Conservation (phyloP, 768 basidiomycete species). For the Lentinula sp. region DNA sequence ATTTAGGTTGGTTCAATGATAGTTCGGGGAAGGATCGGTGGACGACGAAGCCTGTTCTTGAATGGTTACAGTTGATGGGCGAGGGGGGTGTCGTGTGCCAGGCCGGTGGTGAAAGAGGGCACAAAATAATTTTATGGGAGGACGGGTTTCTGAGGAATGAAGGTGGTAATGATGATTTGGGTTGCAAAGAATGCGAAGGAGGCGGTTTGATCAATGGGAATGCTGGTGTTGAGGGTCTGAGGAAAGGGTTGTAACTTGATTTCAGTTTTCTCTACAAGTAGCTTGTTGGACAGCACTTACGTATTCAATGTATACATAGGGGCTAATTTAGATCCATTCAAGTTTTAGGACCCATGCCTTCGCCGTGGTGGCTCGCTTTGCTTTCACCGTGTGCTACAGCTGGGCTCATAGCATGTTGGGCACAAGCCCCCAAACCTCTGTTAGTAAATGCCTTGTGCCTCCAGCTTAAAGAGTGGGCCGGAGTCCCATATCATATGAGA, state of each 20-base stretch:
- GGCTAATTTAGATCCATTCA: no score
- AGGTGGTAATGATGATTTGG: not conserved
- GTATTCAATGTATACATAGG: no score
- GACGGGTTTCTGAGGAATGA: slow-evolving; percentile 4
- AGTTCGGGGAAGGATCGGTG: slow-evolving; percentile 32
- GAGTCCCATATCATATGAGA: no score
- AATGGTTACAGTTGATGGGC: slow-evolving; percentile 18
- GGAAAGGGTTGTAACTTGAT: not conserved
- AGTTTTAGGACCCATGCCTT: no score
- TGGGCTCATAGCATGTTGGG: no score
- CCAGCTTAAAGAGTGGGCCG: no score
- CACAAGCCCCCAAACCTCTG: no score
- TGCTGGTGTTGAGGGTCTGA: slow-evolving; percentile 3
- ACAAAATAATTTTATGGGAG: not conserved
- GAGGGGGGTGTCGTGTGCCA: not conserved
- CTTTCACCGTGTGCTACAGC: no score
- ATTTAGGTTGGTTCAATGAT: slow-evolving; percentile 79
- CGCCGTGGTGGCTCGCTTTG: no score
- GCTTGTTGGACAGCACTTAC: no score
- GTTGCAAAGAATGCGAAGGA: slow-evolving; percentile 2
- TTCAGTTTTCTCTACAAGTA: no score
- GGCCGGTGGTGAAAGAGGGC: slow-evolving; percentile 2
- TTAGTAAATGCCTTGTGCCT: no score
- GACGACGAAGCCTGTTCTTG: slow-evolving; percentile 40
- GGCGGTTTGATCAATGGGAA: slow-evolving; percentile 6